These are phyloP conservation scores for Xylaria sp. DNA, from an alignment of 2,329 filamentous ascomycete genomes.

Conservation along the genomic window DNA sequence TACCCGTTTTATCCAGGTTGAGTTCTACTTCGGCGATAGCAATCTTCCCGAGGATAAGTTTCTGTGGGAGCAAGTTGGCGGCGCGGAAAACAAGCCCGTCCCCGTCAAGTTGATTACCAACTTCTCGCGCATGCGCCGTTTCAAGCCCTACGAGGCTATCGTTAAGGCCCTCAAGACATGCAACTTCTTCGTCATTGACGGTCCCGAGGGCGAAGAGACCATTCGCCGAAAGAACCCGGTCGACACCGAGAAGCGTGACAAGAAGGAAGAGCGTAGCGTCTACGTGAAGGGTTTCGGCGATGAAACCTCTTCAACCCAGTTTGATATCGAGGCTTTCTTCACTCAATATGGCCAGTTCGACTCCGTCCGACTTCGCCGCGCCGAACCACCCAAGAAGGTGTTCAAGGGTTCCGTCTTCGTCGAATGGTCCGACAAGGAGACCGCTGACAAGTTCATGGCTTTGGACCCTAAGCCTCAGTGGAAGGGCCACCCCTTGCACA, in stretches of 20 bases:
- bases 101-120: conserved; percentile 69
- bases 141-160: conserved; percentile 80
- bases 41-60: conserved; percentile 77
- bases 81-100: conserved; percentile 75
- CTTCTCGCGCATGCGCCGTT: conserved; percentile 95
- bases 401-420: conserved; percentile 99
- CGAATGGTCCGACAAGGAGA: conserved; percentile 77
- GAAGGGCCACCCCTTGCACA: conserved; percentile 71
- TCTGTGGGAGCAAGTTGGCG: conserved; percentile 72
- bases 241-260: conserved; percentile 54
- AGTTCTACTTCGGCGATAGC: conserved; percentile 49
- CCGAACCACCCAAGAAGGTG: conserved; percentile 47
- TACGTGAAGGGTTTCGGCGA: conserved; percentile 94
- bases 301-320: conserved; percentile 77
- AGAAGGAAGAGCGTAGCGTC: conserved; percentile 67
- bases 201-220: conserved; percentile 65
- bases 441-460: conserved; percentile 72
- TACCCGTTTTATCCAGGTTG: conserved; percentile 35
- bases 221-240: conserved; percentile 72
- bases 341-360: conserved; percentile 71
- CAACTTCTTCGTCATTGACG: conserved; percentile 64
- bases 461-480: conserved; percentile 78
- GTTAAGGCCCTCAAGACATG: conserved; percentile 79
- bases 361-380: conserved; percentile 80
- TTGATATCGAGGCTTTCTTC: conserved; percentile 93